Percentiles rank a stretch among this genome's conserved stretches.
Evolutionary conservation across 2,329 filamentous ascomycete species (phyloP).

Genomic region (Ilyonectria sp.): DNA sequence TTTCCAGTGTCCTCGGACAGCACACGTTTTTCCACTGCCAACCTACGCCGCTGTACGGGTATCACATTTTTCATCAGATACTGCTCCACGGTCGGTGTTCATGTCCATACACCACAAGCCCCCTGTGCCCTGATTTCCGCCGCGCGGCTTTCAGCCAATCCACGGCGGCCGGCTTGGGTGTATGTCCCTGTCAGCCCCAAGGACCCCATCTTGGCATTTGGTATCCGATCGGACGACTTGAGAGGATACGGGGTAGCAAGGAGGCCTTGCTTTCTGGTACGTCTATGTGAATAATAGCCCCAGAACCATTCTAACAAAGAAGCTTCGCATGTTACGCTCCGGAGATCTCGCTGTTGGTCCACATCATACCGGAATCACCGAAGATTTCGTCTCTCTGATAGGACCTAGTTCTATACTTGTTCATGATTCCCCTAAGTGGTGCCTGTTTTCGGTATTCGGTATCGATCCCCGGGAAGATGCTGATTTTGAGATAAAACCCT

Average conservation of each 20-base stretch:
- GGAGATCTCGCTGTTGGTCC: slow-evolving; percentile 17
- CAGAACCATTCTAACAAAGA: not conserved
- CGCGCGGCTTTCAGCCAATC: not conserved
- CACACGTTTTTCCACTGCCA: slow-evolving; percentile 1
- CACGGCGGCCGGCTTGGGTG: slow-evolving; percentile 6
- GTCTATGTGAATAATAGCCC: not conserved
- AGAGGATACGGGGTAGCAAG: not conserved
- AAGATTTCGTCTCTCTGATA: slow-evolving; percentile 4
- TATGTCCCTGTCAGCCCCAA: slow-evolving; percentile 6
- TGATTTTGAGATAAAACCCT: not conserved
- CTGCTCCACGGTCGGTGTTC: slow-evolving; percentile 1
- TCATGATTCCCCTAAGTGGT: not conserved
- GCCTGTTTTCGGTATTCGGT: not conserved
- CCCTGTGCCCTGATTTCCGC: slow-evolving; percentile 5
- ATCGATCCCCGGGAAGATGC: slow-evolving; percentile 4
- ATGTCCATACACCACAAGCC: slow-evolving; percentile 11
- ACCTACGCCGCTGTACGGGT: slow-evolving; percentile 10
- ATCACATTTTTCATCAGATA: slow-evolving; percentile 16
- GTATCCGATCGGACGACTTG: not conserved
- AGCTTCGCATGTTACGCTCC: slow-evolving; percentile 15
- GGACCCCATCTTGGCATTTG: slow-evolving; percentile 13
- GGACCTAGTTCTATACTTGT: slow-evolving; percentile 6
- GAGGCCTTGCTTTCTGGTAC: slow-evolving; percentile 18
- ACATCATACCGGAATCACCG: not conserved
- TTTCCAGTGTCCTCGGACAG: not conserved